Percentiles rank a stretch among this genome's conserved stretches.
Evolutionary conservation across 2,329 filamentous ascomycete species (phyloP).

Genomic region (Monosporascus sp.): DNA sequence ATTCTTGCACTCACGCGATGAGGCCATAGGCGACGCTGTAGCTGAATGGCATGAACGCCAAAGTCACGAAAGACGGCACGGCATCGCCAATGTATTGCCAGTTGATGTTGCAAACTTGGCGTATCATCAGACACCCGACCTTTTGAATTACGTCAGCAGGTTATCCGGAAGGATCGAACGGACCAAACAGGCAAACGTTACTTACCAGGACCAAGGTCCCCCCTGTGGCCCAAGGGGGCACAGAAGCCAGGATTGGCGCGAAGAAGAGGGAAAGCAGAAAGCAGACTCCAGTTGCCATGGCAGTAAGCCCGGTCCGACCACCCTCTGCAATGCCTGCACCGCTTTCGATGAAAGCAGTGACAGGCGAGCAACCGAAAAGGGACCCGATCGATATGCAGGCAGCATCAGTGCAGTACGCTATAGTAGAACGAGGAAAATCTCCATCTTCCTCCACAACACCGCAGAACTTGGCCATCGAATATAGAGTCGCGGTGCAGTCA

Average conservation of each 20-base stretch:
- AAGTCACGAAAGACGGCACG: slow-evolving; percentile 68
- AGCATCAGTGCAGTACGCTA: slow-evolving; percentile 72
- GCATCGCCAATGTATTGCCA: slow-evolving; percentile 73
- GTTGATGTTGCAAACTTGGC: slow-evolving; percentile 68
- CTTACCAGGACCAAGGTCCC: slow-evolving; percentile 63
- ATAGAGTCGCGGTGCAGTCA: slow-evolving; percentile 70
- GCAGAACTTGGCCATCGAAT: slow-evolving; percentile 76
- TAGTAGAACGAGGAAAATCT: slow-evolving; percentile 81
- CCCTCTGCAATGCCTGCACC: slow-evolving; percentile 72
- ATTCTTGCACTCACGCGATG: slow-evolving; percentile 51
- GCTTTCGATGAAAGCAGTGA: slow-evolving; percentile 71
- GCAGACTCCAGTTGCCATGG: slow-evolving; percentile 62
- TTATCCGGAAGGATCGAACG: background rate
- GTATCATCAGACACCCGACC: slow-evolving; percentile 75
- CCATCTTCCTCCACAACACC: slow-evolving; percentile 60
- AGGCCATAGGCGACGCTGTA: slow-evolving; percentile 75
- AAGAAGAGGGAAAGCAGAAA: slow-evolving; percentile 71
- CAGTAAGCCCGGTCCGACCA: slow-evolving; percentile 66
- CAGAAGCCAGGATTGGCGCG: slow-evolving; percentile 69
- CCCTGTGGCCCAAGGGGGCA: slow-evolving; percentile 73
- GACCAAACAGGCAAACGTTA: background rate
- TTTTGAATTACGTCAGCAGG: slow-evolving; percentile 17
- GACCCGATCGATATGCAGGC: slow-evolving; percentile 66
- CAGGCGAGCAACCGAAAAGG: slow-evolving; percentile 63
- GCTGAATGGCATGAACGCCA: slow-evolving; percentile 71